Conservation (phyloP, 345 rosid species). For the Jatropha curcas region DNA sequence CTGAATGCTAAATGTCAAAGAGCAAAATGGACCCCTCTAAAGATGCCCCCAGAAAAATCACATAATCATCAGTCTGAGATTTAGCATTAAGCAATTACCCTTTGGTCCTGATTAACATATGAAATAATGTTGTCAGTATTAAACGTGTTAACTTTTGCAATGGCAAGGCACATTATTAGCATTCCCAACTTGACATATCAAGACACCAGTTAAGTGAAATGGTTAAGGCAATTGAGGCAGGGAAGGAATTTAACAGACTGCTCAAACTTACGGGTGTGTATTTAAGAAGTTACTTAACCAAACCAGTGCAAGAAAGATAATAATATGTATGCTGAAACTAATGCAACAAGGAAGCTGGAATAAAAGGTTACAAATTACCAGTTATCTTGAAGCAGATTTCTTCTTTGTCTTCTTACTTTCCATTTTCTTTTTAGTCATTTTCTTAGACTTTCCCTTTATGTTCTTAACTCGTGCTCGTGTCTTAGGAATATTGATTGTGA, state of each 20-base stretch:
- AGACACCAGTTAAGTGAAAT: not conserved
- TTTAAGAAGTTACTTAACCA: not conserved
- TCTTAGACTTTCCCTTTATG: constrained; percentile 17
- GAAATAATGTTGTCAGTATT: not conserved
- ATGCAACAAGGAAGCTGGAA: not conserved
- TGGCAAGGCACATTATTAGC: not conserved
- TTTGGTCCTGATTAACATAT: not conserved
- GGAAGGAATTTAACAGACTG: not conserved
- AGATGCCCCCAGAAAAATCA: not conserved
- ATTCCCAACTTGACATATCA: not conserved
- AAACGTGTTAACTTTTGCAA: not conserved
- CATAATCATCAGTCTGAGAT: not conserved
- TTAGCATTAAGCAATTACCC: not conserved
- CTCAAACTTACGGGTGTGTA: not conserved
- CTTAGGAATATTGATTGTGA: constrained; percentile 23
- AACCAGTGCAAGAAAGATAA: too few relatives aligned
- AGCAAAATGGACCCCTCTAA: not conserved
- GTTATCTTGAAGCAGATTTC: constrained; percentile 11
- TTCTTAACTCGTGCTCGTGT: constrained; percentile 27
- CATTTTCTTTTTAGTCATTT: constrained; percentile 31
- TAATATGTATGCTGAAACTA: not conserved
- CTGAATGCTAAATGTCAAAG: not conserved
- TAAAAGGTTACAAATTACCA: not conserved
- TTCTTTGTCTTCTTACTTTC: not conserved
- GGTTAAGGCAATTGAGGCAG: not conserved